Base-by-base conservation (phyloP, 1,139 yeast genomes). In the Arxiozyma slooffiae region DNA sequence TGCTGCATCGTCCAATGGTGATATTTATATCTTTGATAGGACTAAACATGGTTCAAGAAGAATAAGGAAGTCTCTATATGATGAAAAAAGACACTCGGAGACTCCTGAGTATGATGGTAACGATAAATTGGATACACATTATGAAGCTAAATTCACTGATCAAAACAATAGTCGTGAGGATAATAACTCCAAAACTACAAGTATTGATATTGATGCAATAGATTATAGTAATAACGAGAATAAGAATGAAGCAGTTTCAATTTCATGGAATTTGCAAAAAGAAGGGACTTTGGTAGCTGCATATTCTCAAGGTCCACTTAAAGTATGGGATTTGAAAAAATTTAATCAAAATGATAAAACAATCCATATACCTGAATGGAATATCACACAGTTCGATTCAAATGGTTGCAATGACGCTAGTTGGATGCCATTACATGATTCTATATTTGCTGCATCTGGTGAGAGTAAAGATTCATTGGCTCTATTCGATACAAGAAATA, bases 1-100 rank as follows among this genome's bases (percentile, higher is more conserved):
- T 1, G 79, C 94, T 0, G 84, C 88, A 53, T 82, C 88, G 50
- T 89, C 89, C 0, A 69, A 70, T 14, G 97, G 98, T 2, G 78
- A 80, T 36, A 77, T 85, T 4, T 81, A 78, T 58, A 68, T 90
- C 18, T 85, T 86, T 66, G 79, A 84, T 59, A 72, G 79, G 53
- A 78, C 78, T 49, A 63, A 67, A 60, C 73, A 71, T 46, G 63
- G 67, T 3, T 56, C 65, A 11, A 60, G 57, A 23, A 51, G 53
- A 46, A n/a, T 48, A n/a, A 44, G 52, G n/a, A 46, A 46, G 21
- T 17, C 46, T 11, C 24, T 42, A 14, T 26, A 46, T 18, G 45
- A 42, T 21, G 26, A 39, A 17, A 39, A 39, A 24, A 39, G 23
- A 39, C 6, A 11, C 36, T 41, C 41, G 6, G 42, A 47, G 30